Base-by-base conservation (phyloP, 805 yeast species). In the Lipomyces oligophaga region DNA sequence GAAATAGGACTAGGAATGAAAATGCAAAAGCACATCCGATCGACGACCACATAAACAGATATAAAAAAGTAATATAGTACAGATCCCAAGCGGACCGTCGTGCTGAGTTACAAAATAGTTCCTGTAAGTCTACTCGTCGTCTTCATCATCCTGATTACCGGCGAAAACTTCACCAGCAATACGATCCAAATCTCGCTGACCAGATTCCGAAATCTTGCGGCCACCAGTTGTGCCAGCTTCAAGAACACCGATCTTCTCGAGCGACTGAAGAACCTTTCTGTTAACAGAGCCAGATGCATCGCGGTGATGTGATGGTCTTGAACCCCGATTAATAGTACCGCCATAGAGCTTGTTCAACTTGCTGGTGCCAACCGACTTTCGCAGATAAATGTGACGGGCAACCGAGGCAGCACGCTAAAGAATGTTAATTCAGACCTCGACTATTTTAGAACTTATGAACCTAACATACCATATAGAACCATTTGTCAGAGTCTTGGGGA, bases 141-240 rank as follows among this genome's bases (percentile, higher is more conserved):
- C 58, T 21, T 47, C 49, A 25, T 54, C 57, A 11, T 49, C 58
- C 41, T 43, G 41, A 10, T 37, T 41, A 30, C 49, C 56, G n/a
- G 49, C 56, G 39, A 40, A 43, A 28, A 52, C 56, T 48, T 52
- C 56, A 38, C 56, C 56, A 26, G 56, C 56, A 52, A 52, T 52
- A 83, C 99, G 97, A 80, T 93, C 99, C 79, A 93, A 85, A 80
- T 93, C 99, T 86, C 98, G 89, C 80, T 90, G 97, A 74, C 99
- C 99, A 78, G 88, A 85, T 73, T 87, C 96, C 60, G 97, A 84
- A 82, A 93, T 87, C 77, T 89, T 87, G 83, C 98, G 93, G 76
- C 98, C 98, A 76, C 98, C 98, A 74, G 97, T 97, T 78, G 86
- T 87, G 71, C 95, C 81, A 73, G 84, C 79, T 79, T 90, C 98